Conservation (phyloP, 2,329 filamentous ascomycete species). For the Lecanicillium sp. region DNA sequence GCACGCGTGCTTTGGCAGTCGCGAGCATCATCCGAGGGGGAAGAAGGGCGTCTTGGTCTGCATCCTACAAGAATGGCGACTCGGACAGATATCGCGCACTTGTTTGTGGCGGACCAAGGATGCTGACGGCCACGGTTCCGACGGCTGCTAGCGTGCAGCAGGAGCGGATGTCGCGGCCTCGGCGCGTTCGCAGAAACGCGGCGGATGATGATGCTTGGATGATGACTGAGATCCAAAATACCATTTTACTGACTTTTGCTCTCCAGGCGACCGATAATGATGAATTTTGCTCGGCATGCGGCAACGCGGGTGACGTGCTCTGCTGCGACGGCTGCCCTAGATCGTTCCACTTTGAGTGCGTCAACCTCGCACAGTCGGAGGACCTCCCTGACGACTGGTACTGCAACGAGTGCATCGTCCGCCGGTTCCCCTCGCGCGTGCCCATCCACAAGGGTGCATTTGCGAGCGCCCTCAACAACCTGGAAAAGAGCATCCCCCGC, state of each 20-base stretch:
- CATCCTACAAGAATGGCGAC: background rate
- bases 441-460: constrained; percentile 51
- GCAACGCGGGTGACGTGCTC: constrained; percentile 75
- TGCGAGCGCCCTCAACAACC: constrained; percentile 53
- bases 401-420: constrained; percentile 65
- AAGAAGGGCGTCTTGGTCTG: background rate
- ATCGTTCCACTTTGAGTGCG: constrained; percentile 84
- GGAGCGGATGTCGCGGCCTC: background rate
- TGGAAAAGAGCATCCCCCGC: constrained; percentile 64
- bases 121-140: background rate
- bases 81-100: constrained; percentile 1
- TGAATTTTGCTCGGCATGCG: constrained; percentile 83
- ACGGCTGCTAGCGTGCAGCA: constrained; percentile 5
- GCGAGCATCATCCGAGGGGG: background rate
- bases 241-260: constrained; percentile 27
- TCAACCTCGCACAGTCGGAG: constrained; percentile 70
- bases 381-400: constrained; percentile 73
- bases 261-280: constrained; percentile 60
- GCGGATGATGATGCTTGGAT: background rate
- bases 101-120: background rate
- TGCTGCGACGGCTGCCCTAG: constrained; percentile 91
- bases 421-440: constrained; percentile 40
- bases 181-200: background rate
- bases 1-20: background rate
- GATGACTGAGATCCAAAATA: constrained; percentile 12